A percentile compares a stretch with the other conserved stretches of the same genome.
Conservation (phyloP, 768 basidiomycete genomes). For the Boletus subparvulus region DNA sequence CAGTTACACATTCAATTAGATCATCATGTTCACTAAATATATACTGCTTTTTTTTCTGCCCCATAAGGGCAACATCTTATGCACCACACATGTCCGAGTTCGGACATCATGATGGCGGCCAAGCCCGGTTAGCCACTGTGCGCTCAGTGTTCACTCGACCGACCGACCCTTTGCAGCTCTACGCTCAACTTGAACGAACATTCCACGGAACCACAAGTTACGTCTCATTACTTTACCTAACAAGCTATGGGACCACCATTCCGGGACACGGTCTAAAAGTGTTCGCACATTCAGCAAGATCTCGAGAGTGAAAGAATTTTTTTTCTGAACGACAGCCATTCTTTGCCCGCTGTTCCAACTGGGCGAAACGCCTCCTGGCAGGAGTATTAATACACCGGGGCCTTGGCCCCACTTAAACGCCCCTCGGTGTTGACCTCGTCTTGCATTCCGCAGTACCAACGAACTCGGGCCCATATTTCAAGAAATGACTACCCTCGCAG, state of each 20-base stretch:
- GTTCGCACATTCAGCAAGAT: not conserved
- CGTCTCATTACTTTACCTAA: not conserved
- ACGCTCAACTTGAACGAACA: not conserved
- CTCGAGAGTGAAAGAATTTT: slow-evolving; percentile 29
- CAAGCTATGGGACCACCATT: not conserved
- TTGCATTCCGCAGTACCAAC: not conserved
- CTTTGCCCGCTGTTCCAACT: slow-evolving; percentile 21
- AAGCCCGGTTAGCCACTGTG: not conserved
- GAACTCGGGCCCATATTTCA: not conserved
- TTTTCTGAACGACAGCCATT: slow-evolving; percentile 13
- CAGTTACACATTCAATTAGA: not conserved
- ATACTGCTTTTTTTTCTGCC: not conserved
- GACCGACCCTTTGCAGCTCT: not conserved
- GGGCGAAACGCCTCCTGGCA: not conserved
- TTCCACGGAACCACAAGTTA: not conserved
- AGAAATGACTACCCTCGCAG: slow-evolving; percentile 26
- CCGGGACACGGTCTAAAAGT: not conserved
- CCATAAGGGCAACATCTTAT: not conserved
- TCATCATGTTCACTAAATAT: not conserved
- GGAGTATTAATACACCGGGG: slow-evolving; percentile 10
- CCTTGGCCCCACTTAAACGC: not conserved
- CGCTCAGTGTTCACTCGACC: not conserved
- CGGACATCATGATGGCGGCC: not conserved
- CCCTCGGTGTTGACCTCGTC: not conserved
- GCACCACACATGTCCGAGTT: not conserved